Evolutionary conservation across 345 rosid species (phyloP).

Genomic region (Aquilaria sinensis): DNA sequence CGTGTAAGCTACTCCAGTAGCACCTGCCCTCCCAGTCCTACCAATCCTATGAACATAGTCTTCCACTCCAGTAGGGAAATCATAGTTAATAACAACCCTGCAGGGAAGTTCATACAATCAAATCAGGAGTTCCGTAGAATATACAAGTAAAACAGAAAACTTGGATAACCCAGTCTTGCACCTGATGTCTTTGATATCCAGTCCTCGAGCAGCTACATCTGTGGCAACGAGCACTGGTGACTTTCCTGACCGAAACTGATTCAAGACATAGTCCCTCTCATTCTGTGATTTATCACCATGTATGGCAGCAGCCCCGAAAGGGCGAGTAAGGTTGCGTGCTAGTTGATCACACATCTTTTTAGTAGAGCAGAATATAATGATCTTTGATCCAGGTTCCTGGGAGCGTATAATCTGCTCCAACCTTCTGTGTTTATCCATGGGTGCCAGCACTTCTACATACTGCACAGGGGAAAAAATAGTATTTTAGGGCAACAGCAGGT

Average conservation of each 20-base stretch:
- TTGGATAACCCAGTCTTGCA: conserved; percentile 5
- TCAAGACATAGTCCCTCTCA: conserved; percentile 56
- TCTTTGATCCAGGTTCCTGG: conserved; percentile 67
- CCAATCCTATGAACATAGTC: conserved; percentile 96
- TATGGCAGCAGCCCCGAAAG: conserved; percentile 65
- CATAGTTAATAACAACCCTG: conserved; percentile 89
- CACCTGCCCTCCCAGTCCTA: conserved; percentile 96
- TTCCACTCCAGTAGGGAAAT: conserved; percentile 90
- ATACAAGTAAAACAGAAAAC: background rate
- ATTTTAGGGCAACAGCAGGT: background rate
- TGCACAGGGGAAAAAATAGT: conserved; percentile 15
- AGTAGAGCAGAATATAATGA: conserved; percentile 60
- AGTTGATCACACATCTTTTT: conserved; percentile 76
- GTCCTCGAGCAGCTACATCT: conserved; percentile 73
- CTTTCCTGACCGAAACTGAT: conserved; percentile 56
- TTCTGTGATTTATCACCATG: conserved; percentile 72
- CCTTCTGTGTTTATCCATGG: conserved; percentile 77
- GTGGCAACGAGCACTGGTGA: conserved; percentile 68
- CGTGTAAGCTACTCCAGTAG: conserved; percentile 72
- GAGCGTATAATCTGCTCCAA: conserved; percentile 82
- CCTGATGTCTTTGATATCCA: conserved; percentile 86
- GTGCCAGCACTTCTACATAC: conserved; percentile 70
- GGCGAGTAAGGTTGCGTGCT: conserved; percentile 48
- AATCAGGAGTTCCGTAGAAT: background rate
- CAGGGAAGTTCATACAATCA: background rate